phyloP scores from a whole-genome alignment of 768 basidiomycete genomes.

The Mycena floridula region DNA sequence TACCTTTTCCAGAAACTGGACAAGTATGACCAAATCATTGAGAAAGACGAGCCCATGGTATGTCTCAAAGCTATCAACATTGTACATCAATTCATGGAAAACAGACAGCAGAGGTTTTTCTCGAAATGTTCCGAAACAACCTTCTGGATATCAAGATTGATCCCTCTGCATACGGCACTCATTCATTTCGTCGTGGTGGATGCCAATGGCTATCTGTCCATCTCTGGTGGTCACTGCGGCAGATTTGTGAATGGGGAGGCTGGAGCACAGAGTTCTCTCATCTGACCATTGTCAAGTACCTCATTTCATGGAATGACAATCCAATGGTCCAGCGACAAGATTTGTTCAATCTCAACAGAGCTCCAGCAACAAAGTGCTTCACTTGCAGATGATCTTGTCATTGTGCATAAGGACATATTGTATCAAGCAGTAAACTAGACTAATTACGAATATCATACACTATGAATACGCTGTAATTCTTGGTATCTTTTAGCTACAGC shows the following conservation, averaged over 20 bases:
- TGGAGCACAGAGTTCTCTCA: slow-evolving; percentile 27
- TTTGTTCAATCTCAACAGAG: slow-evolving; percentile 15
- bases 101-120: slow-evolving; percentile 17
- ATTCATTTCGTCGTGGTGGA: slow-evolving; percentile 22
- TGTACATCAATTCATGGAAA: not conserved
- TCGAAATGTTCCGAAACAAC: slow-evolving; percentile 19
- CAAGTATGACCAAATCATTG: slow-evolving; percentile 7
- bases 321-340: slow-evolving; percentile 10
- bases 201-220: slow-evolving; percentile 22
- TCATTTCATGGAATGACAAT: slow-evolving; percentile 33
- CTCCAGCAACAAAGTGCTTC: slow-evolving; percentile 8
- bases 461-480: not conserved
- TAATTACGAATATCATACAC: not conserved
- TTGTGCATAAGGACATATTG: slow-evolving; percentile 11
- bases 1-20: slow-evolving; percentile 23
- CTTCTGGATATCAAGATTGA: slow-evolving; percentile 21
- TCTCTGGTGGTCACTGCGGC: slow-evolving; percentile 17
- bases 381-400: slow-evolving; percentile 15
- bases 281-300: slow-evolving; percentile 35
- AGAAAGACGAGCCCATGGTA: slow-evolving; percentile 9
- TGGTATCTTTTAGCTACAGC: not conserved
- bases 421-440: not conserved
- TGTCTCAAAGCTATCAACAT: not conserved
- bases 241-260: slow-evolving; percentile 27
- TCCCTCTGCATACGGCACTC: slow-evolving; percentile 18